Evolutionary conservation across 1,139 yeast species (phyloP).

Genomic region (Blastobotrys raffinosifermentans): DNA sequence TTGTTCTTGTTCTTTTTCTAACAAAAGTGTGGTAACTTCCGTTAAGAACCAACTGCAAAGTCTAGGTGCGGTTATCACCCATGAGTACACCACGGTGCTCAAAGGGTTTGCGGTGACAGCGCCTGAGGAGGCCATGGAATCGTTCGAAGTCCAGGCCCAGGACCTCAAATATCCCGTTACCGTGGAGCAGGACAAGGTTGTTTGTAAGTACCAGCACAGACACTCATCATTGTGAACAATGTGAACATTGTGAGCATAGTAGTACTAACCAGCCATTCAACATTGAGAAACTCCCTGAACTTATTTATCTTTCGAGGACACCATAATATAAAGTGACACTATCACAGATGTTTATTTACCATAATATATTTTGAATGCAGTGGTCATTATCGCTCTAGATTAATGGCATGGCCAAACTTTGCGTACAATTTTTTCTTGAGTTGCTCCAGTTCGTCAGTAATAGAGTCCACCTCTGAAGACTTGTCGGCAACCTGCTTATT

Average conservation of each 20-base stretch:
- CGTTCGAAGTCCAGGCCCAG: constrained; percentile 4
- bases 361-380: no score
- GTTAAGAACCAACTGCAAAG: constrained; percentile 31
- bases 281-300: no score
- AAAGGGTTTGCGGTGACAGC: constrained; percentile 38
- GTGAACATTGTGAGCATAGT: no score
- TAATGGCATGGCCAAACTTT: constrained; percentile 85
- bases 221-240: no score
- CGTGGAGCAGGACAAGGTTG: constrained; percentile 37
- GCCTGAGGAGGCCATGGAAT: constrained; percentile 24
- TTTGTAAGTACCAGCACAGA: constrained; percentile 17
- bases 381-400: constrained; percentile 49
- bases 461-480: constrained; percentile 44
- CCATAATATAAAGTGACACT: no score
- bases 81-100: constrained; percentile 37
- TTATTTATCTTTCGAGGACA: no score
- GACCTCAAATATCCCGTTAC: constrained; percentile 35
- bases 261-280: no score
- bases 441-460: constrained; percentile 49
- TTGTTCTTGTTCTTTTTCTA: neutral
- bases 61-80: constrained; percentile 36
- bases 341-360: no score
- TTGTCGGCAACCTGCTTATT: constrained; percentile 44
- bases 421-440: constrained; percentile 75
- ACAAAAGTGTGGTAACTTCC: constrained; percentile 23